phyloP scores from a whole-genome alignment of 805 yeast genomes.

The Ogataea methylovora region DNA sequence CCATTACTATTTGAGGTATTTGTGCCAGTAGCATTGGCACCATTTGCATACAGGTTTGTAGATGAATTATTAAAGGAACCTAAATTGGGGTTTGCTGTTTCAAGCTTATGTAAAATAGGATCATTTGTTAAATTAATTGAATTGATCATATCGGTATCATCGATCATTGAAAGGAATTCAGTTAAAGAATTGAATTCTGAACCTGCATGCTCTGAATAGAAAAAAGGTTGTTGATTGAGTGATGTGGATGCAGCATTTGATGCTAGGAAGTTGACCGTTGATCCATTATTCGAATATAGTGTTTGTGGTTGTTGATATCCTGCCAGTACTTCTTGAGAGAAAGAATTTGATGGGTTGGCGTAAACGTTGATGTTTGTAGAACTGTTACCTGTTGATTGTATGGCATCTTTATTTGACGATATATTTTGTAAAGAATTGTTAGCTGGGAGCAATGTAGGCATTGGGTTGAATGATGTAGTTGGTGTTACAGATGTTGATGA shows the following conservation, averaged over 20 bases:
- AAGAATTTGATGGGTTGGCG: too few species aligned
- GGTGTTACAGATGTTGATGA: not conserved
- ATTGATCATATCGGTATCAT: conserved; percentile 67
- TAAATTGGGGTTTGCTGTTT: conserved; percentile 12
- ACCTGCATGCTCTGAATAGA: conserved; percentile 87
- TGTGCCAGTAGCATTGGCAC: too few species aligned
- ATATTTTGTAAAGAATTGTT: not conserved
- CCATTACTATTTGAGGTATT: too few species aligned
- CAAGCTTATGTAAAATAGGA: conserved; percentile 28
- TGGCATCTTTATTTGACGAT: not conserved
- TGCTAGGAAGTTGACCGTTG: conserved; percentile 8
- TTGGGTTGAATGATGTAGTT: not conserved
- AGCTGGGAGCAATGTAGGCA: not conserved
- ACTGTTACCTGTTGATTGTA: too few species aligned
- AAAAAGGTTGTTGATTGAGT: conserved; percentile 63
- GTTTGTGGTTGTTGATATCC: conserved; percentile 1
- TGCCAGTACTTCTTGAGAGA: too few species aligned
- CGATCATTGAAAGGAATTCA: conserved; percentile 84
- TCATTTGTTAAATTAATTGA: conserved; percentile 27
- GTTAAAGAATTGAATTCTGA: conserved; percentile 86
- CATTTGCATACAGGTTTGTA: conserved; percentile 3
- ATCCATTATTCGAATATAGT: conserved; percentile 1
- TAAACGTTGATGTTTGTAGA: too few species aligned
- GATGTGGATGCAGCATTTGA: conserved; percentile 10
- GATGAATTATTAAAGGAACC: conserved; percentile 15